Base-by-base conservation (phyloP, 2,329 filamentous ascomycete species). In the Cladosporium sp. region DNA sequence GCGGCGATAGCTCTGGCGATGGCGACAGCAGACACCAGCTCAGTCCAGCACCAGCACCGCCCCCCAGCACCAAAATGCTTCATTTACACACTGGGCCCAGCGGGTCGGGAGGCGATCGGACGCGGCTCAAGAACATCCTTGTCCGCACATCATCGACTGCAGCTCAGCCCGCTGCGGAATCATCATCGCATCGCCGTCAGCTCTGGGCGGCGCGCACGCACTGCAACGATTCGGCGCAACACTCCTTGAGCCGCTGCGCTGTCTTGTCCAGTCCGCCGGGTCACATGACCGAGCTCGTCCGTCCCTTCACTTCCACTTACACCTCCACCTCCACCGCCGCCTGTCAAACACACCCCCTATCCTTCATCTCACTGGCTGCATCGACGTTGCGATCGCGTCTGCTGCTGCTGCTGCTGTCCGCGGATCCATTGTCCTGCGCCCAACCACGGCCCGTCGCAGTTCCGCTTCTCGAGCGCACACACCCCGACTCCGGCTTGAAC, bases 111-210 rank as follows among this genome's bases (percentile, higher is more conserved):
- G 57, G 59, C 59, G 59, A 63, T 63, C 61, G 55, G 33, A 59
- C 33, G 62, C 60, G 60, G 60, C 60, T 62, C 60, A 62, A 55
- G 33, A 35, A 44, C 49, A 63, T 63, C 61, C 62, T 58, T 60
- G 53, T 49, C 46, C 21, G 44, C 56, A 59, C 56, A 65, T 65
- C 64, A 61, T 53, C 35, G 21, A 49, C 62, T 56, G 49, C 53
- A 58, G 53, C 53, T 26, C 33, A 37, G 53, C 56, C 23, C 46
- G 53, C 50, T 14, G 53, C 53, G 28, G 59, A 46, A 12, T 29
- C 59, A 62, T 18, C 52, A n/a, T 55, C 59, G 55, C 56, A 31
- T 59, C 56, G 60, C 60, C 33, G 26, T 55, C 46, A 55, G 46
- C 60, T 46, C 49, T 29, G 14, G 56, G 35, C 33, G 31, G 31